Base-by-base conservation (phyloP, 805 yeast species). In the Priceomyces melissophilus region DNA sequence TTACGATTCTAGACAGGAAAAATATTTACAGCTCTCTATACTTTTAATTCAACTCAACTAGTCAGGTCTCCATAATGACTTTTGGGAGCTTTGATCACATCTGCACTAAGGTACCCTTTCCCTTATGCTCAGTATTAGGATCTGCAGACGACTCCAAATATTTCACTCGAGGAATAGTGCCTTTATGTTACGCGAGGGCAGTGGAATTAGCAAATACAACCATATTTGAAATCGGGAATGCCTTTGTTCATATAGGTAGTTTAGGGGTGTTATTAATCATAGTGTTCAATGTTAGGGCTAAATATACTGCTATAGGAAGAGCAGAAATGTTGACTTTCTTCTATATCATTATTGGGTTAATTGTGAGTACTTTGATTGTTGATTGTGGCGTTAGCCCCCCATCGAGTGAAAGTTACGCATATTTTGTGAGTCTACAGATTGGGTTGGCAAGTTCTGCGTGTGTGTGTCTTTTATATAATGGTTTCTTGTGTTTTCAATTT, bases 311-410 rank as follows among this genome's bases (percentile, higher is more conserved):
- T 10, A 90, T 93, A 43, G 98, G 97, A 3, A 74, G 98, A 45
- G 72, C 80, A 10, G 99, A 93, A 57, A 84, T 89, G 81, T 63
- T 87, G 40, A 78, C 76, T 49, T 83, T 86, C 55, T 83, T 81
- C 61, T 80, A 83, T 61, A 54, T 78, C 32, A 72, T 75, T 46
- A 67, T 83, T 26, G 69, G 77, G 1, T 71, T 85, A 47, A 73
- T 79, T 4, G 73, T 85, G 11, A 65, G 82, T 45, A 75, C 90
- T 2, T 68, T 91, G 36, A 75, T 91, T 15, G 95, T 88, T 3
- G 96, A 91, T 55, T 82, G 95, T 48, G 98, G 98, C 13, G 96
- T 91, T 1, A 75, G 86, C 10, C 96, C 98, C 1, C 93, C 96
- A 1, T 84, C 90, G 2, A 78, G 93, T 2, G 55, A 57, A 2